Percentiles rank a stretch among this genome's conserved stretches.
Conservation (phyloP, 805 yeast genomes). For the Nakazawaea laoshanensis region DNA sequence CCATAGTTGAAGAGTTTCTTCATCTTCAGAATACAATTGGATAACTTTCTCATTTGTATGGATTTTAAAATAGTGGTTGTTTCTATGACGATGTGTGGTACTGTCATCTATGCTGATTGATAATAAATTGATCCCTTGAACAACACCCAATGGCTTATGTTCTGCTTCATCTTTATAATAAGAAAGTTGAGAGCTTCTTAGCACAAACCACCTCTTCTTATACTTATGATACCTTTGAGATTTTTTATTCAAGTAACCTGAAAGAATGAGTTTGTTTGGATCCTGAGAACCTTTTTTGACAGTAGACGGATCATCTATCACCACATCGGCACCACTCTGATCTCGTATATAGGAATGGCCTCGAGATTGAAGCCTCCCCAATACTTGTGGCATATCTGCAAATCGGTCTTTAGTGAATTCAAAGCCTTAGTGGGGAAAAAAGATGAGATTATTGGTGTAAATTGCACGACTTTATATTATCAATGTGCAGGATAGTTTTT, state of each 20-base stretch:
- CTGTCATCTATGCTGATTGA: slow-evolving; percentile 14
- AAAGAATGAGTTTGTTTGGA: slow-evolving; percentile 16
- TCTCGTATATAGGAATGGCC: slow-evolving; percentile 7
- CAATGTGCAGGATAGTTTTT: no score
- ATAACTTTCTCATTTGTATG: slow-evolving; percentile 11
- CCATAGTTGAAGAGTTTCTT: slow-evolving; percentile 8
- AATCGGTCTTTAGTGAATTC: no score
- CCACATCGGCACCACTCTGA: slow-evolving; percentile 1
- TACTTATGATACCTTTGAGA: slow-evolving; percentile 25
- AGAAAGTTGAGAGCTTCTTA: slow-evolving; percentile 27
- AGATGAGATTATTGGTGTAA: no score
- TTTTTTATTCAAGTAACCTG: slow-evolving; percentile 24
- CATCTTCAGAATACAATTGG: slow-evolving; percentile 14
- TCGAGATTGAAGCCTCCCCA: slow-evolving; percentile 4
- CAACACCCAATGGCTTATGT: slow-evolving; percentile 26
- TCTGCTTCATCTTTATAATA: slow-evolving; percentile 31
- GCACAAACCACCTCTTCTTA: slow-evolving; percentile 31
- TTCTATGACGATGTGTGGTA: slow-evolving; percentile 6
- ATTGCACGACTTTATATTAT: no score
- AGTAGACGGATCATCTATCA: no score
- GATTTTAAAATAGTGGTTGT: slow-evolving; percentile 7
- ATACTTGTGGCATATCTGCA: slow-evolving; percentile 8
- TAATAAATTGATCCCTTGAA: slow-evolving; percentile 17
- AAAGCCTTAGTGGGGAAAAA: no score
- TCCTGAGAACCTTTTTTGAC: slow-evolving; percentile 3